phyloP scores from a whole-genome alignment of 306 rosid species.

The Cyamopsis tetragonoloba region DNA sequence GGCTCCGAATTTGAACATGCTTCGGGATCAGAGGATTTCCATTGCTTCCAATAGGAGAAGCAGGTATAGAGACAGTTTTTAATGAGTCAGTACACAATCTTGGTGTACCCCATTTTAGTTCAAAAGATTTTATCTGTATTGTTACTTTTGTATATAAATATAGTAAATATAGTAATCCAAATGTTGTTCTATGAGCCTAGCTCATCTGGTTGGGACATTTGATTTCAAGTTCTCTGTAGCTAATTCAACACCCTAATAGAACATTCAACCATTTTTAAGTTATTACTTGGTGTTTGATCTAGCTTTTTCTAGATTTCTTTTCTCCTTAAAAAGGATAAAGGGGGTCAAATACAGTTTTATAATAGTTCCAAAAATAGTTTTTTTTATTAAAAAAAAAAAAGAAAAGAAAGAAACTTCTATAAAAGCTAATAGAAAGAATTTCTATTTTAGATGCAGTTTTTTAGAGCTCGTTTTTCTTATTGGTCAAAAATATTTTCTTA shows the following conservation, averaged over 20 bases:
- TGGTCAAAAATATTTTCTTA: too few relatives aligned
- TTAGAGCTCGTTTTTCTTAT: too few relatives aligned
- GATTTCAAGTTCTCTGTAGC: neutral
- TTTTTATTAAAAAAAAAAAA: too few relatives aligned
- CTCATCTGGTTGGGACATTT: neutral
- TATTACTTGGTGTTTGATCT: too few relatives aligned
- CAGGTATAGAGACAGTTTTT: slow-evolving; percentile 39
- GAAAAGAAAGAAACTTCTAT: too few relatives aligned
- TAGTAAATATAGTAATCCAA: neutral
- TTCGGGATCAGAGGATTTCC: slow-evolving; percentile 84
- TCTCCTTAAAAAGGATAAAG: too few relatives aligned
- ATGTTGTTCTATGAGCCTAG: neutral
- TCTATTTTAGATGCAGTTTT: too few relatives aligned
- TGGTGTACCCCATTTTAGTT: slow-evolving; percentile 17
- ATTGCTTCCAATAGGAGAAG: slow-evolving; percentile 69
- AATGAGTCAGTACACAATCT: slow-evolving; percentile 20
- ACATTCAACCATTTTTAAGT: too few relatives aligned
- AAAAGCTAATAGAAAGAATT: too few relatives aligned
- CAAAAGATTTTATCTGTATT: slow-evolving; percentile 7
- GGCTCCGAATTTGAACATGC: slow-evolving; percentile 95
- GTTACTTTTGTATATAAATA: slow-evolving; percentile 25
- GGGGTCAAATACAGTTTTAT: too few relatives aligned
- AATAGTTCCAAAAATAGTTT: too few relatives aligned
- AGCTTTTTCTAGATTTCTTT: too few relatives aligned
- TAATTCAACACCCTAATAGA: neutral